Percentiles rank a stretch among this genome's conserved stretches.
Evolutionary conservation across 179 eudicot species (phyloP).

Genomic region (Silene noctiflora): DNA sequence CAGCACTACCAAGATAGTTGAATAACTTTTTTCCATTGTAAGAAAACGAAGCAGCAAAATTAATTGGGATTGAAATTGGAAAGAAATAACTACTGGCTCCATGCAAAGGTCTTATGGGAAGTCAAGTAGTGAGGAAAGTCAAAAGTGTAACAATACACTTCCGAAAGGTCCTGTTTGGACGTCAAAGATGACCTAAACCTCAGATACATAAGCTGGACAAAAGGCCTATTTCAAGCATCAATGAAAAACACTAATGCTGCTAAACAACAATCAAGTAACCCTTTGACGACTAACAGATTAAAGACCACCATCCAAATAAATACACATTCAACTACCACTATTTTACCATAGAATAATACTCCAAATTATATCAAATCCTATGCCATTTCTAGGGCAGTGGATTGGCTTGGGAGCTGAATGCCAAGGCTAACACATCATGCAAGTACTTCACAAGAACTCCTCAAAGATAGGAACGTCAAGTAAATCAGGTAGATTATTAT

Average conservation of each 20-base stretch:
- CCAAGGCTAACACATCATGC: no score
- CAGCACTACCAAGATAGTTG: not conserved
- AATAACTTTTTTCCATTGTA: not conserved
- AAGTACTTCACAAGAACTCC: no score
- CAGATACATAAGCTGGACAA: not conserved
- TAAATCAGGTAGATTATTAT: not conserved
- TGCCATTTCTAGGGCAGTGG: not conserved
- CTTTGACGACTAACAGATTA: not conserved
- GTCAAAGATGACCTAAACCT: constrained; percentile 1
- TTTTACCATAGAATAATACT: not conserved
- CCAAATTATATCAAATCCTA: constrained; percentile 3
- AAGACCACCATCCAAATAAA: constrained; percentile 1
- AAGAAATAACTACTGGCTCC: not conserved
- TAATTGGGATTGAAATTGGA: not conserved
- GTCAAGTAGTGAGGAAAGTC: not conserved
- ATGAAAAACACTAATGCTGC: not conserved
- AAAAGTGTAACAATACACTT: not conserved
- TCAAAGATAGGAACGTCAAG: not conserved
- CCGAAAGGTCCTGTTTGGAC: not conserved
- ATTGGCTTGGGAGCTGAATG: not conserved
- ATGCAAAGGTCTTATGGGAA: not conserved
- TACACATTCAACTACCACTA: not conserved
- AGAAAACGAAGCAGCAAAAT: not conserved
- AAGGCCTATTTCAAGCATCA: not conserved
- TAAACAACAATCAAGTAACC: not conserved